Evolutionary conservation across 2,329 filamentous ascomycete genomes (phyloP), one percentile per base, ranked within the genome.

Genomic region (Trichoderma brevicompactum): DNA sequence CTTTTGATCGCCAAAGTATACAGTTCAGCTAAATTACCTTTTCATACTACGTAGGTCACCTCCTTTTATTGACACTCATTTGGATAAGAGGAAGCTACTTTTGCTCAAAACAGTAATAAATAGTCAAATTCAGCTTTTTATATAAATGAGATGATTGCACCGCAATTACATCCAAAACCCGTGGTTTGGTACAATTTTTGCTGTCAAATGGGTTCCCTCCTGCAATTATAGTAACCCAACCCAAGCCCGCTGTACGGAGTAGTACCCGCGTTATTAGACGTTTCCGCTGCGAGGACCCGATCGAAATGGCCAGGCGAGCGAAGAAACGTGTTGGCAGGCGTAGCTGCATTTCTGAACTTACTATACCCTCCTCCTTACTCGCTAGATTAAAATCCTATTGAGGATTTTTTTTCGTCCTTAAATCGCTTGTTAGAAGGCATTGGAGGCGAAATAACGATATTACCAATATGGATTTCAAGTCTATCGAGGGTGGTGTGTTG

Each of bases 331-430:
- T 59, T 23, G 70, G 70, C 60, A 71, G 70, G 46, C 70, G 62
- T 52, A 64, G 66, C 58, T 66, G 56, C 38, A 68, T 74, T 49
- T 71, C 71, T 10, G 67, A 69, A 54, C 48, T 65, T 72, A 9
- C 12, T 62, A 9, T 67, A 64, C 34, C 41, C 68, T 9, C 53
- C 68, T 23, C 69, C 69, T 2, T 73, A 73, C 61, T 72, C 68
- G 15, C 71, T 66, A 1, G 67, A 72, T 65, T 68, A 70, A 7
- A 70, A 72, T 62, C 71, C 68, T 2, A 73, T 73, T 34, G 69
- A 72, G 66, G 69, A 71, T 48, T 69, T 66, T 19, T 72, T 70
- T 56, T 28, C 23, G 23, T 28, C 5, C 23, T 28, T 28, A 28
- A 28, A 5, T 28, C 64, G 54, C 12, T 69, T 68, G 13, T 38